Percentiles rank a stretch among this genome's conserved stretches.
phyloP scores from a whole-genome alignment of 257 asterid genomes.

The Catharanthus roseus region DNA sequence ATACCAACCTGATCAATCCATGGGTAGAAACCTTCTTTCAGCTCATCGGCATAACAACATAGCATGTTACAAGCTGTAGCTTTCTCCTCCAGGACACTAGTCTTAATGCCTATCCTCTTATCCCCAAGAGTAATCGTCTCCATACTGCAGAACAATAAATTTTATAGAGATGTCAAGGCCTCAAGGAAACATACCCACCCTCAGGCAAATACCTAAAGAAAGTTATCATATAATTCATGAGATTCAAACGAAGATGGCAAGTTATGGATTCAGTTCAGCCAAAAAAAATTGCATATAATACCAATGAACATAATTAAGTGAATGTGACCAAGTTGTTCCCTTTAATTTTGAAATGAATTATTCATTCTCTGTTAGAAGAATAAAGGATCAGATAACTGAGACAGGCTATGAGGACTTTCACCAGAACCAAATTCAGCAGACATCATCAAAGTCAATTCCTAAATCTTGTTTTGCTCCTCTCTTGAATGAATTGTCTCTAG shows the following conservation, averaged over 20 bases:
- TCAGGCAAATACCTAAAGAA: neutral
- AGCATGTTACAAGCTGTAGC: slow-evolving; percentile 99
- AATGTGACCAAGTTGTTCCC: neutral
- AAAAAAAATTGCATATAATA: neutral
- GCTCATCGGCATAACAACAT: slow-evolving; percentile 97
- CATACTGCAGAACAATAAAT: slow-evolving; percentile 59
- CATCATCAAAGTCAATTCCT: neutral
- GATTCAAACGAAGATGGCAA: neutral
- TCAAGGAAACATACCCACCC: neutral
- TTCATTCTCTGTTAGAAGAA: neutral
- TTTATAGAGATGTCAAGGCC: slow-evolving; percentile 1
- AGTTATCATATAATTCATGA: neutral
- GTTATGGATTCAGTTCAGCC: neutral
- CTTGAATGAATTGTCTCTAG: no score
- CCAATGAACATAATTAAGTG: neutral
- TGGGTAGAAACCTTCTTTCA: slow-evolving; percentile 97
- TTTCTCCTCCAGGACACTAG: slow-evolving; percentile 94
- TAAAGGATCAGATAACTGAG: neutral
- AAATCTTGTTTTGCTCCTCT: no score
- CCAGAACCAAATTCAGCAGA: neutral
- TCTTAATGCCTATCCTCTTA: slow-evolving; percentile 93
- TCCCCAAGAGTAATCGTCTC: slow-evolving; percentile 95
- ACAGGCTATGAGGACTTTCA: neutral
- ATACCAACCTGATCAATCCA: slow-evolving; percentile 95
- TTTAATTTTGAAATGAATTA: neutral